Percentiles rank a stretch among this genome's conserved stretches.
These are phyloP conservation scores for Fraxinus americana DNA, from an alignment of 257 asterid species.

Conservation along the genomic window DNA sequence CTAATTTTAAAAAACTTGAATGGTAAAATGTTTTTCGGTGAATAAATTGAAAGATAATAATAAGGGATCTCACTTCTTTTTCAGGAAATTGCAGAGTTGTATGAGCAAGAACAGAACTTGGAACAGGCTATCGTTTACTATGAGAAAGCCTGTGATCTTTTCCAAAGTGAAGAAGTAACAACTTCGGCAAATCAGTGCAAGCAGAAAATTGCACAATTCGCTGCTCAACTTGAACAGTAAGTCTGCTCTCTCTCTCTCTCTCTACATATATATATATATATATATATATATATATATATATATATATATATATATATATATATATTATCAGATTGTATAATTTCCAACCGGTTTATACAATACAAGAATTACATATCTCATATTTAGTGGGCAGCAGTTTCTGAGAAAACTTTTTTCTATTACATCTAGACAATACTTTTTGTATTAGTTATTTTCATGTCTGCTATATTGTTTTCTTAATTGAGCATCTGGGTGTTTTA, in stretches of 20 bases:
- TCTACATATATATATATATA: too few species aligned
- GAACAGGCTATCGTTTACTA: conserved; percentile 74
- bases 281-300: too few species aligned
- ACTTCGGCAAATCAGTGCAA: conserved; percentile 92
- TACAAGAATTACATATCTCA: not conserved
- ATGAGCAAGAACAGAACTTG: conserved; percentile 78
- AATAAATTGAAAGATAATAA: conserved; percentile 10
- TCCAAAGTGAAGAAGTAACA: conserved; percentile 79
- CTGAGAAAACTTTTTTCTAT: not conserved
- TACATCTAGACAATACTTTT: not conserved
- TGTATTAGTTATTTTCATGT: not conserved
- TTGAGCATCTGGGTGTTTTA: not conserved
- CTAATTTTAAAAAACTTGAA: not conserved
- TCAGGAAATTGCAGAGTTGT: conserved; percentile 92
- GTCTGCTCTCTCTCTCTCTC: conserved; percentile 29
- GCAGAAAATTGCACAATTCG: conserved; percentile 84
- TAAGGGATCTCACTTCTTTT: conserved; percentile 10
- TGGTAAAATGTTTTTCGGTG: not conserved
- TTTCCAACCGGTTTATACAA: not conserved
- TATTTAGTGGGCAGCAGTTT: not conserved
- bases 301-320: too few species aligned
- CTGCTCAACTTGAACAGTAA: conserved; percentile 90
- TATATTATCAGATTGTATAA: not conserved
- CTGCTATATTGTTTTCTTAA: too few species aligned
- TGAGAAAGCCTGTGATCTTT: conserved; percentile 88